Evolutionary conservation across 1,139 yeast genomes (phyloP).

Genomic region (Suhomyces bribrorum): DNA sequence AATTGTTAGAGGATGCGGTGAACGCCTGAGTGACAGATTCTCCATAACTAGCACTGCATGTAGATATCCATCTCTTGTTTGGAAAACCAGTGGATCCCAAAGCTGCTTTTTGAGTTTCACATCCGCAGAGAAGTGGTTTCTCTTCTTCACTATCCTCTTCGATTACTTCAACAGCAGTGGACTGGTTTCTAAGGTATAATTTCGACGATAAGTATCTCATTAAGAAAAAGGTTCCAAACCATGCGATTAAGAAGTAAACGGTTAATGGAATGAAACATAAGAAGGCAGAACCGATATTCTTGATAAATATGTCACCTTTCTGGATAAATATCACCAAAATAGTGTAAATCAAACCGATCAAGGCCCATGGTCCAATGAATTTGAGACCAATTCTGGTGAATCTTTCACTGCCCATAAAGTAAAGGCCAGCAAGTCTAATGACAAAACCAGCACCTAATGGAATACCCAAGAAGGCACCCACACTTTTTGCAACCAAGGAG

Average conservation of each 20-base stretch:
- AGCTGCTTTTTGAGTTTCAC: slow-evolving; percentile 26
- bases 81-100: too few species aligned
- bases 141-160: slow-evolving; percentile 5
- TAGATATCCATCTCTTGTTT: slow-evolving; percentile 20
- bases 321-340: slow-evolving; percentile 55
- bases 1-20: slow-evolving; percentile 60
- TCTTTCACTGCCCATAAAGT: slow-evolving; percentile 25
- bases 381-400: slow-evolving; percentile 39
- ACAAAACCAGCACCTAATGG: slow-evolving; percentile 51
- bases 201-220: slow-evolving; percentile 31
- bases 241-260: slow-evolving; percentile 50
- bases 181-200: slow-evolving; percentile 2
- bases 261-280: slow-evolving; percentile 54
- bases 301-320: slow-evolving; percentile 52
- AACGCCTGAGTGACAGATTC: slow-evolving; percentile 53
- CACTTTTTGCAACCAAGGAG: slow-evolving; percentile 49
- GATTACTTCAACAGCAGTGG: too few species aligned
- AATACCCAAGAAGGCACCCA: slow-evolving; percentile 56
- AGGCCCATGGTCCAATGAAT: slow-evolving; percentile 49
- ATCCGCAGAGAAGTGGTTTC: slow-evolving; percentile 34
- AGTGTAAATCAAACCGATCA: slow-evolving; percentile 54
- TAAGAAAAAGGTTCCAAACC: slow-evolving; percentile 47
- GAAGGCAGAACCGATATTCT: slow-evolving; percentile 52
- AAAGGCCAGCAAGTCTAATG: slow-evolving; percentile 31
- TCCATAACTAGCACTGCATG: slow-evolving; percentile 43